These are phyloP conservation scores for Colletotrichum filicis DNA, from an alignment of 2,329 filamentous ascomycete genomes.

Conservation along the genomic window DNA sequence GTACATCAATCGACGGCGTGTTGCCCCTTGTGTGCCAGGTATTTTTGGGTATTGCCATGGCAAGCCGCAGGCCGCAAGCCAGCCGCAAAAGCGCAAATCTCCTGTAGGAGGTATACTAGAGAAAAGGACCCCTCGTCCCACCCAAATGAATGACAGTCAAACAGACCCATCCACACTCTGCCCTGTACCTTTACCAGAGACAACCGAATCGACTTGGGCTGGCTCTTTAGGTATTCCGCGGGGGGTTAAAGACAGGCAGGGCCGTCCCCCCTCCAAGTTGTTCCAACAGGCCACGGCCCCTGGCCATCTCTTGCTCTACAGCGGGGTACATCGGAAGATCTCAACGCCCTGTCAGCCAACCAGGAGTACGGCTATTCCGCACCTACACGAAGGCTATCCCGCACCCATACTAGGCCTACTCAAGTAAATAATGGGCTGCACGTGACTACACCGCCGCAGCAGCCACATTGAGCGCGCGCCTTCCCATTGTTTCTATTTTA, in stretches of 20 bases:
- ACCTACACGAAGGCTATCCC: no score
- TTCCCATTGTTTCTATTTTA: no score
- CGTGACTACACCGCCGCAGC: no score
- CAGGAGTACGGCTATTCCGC: no score
- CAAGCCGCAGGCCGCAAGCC: not conserved
- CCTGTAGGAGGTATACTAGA: not conserved
- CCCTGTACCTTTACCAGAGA: not conserved
- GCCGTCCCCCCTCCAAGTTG: slow-evolving; percentile 5
- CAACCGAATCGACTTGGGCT: not conserved
- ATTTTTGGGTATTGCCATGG: slow-evolving; percentile 29
- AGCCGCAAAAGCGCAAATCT: not conserved
- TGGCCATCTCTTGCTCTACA: slow-evolving; percentile 4
- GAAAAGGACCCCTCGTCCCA: slow-evolving; percentile 25
- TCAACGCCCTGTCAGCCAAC: slow-evolving; percentile 17
- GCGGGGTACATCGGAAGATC: slow-evolving; percentile 22
- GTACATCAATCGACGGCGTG: slow-evolving; percentile 28
- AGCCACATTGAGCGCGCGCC: no score
- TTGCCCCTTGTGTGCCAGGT: slow-evolving; percentile 24
- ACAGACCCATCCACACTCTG: not conserved
- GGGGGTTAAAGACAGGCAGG: not conserved
- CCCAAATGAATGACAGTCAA: not conserved
- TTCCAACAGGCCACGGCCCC: slow-evolving; percentile 4
- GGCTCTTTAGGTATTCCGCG: slow-evolving; percentile 1
- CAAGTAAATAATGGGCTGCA: no score
- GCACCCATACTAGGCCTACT: no score